A percentile compares a stretch with the other conserved stretches of the same genome.
Evolutionary conservation across 2,329 filamentous ascomycete genomes (phyloP).

Genomic region (Trichoderma arundinaceum): DNA sequence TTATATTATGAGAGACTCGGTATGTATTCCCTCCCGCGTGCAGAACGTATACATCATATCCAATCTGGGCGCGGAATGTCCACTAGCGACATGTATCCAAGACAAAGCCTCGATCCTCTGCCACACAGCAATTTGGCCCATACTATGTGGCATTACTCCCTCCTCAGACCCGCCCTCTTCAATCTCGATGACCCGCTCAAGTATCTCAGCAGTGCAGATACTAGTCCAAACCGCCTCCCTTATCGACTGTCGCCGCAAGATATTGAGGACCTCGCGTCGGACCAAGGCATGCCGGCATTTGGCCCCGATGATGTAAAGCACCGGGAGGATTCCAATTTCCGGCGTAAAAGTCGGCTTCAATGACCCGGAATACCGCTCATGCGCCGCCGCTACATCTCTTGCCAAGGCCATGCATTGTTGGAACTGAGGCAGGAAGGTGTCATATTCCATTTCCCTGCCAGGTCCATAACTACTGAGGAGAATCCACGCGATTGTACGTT

Average conservation of each 20-base stretch:
- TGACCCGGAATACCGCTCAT: constrained; percentile 7
- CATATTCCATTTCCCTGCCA: constrained; percentile 16
- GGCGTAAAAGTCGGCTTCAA: constrained; percentile 14
- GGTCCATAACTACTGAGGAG: background rate
- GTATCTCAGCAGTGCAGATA: background rate
- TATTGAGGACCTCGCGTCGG: background rate
- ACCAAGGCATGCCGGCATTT: constrained; percentile 14
- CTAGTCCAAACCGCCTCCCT: constrained; percentile 20
- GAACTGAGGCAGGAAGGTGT: constrained; percentile 9
- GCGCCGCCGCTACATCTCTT: background rate
- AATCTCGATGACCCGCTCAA: constrained; percentile 7
- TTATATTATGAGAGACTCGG: constrained; percentile 6
- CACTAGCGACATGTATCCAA: constrained; percentile 3
- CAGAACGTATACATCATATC: constrained; percentile 13
- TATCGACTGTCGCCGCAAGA: constrained; percentile 8
- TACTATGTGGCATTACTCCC: background rate
- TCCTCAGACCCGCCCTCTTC: background rate
- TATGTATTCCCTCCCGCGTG: background rate
- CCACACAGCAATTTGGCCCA: constrained; percentile 6
- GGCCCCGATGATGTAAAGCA: constrained; percentile 16
- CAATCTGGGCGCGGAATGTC: background rate
- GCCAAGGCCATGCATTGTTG: constrained; percentile 7
- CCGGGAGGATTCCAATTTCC: background rate
- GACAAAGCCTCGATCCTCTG: constrained; percentile 13
- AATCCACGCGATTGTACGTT: constrained; percentile 5